Evolutionary conservation across 352 stramenopile genomes (phyloP), one percentile per base, ranked within the genome.

Genomic region (Phytophthora nicotianae): DNA sequence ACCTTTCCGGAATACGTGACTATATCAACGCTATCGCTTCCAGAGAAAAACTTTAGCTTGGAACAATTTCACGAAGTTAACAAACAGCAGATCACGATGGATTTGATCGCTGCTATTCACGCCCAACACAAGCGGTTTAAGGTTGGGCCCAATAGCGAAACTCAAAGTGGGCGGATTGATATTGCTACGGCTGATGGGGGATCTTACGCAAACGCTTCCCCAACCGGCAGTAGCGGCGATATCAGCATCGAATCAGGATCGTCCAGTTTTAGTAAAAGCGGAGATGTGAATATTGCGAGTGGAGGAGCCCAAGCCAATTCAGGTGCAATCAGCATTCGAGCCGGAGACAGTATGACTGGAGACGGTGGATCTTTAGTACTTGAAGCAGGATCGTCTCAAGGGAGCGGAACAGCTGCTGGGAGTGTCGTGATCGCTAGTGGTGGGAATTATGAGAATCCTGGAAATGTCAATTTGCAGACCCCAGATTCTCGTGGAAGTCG

Each of bases 21-120:
- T 40, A 70, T 96, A 16, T 82, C 93, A 23, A 85, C 91, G n/a
- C 95, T 93, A 55, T 55, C 78, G 20, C 51, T 98, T 11, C 83
- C 80, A 0, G 90, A 98, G 53, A 95, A 97, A 60, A 87, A 90
- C 41, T 95, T 97, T 55, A 86, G 74, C 8, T 81, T 97, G 27
- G 74, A 96, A 35, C 62, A 97, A 42, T 98, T 98, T 61, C 83
- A 97, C 54, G 89, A 98, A 81, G 91, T 98, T 27, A 93, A 98
- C 75, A 98, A 98, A 60, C 88, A 97, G 43, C 77, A 80, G 20
- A 89, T 98, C 6, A 82, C 89, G 4, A 86, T 98, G 37, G 95
- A 98, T 70, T 57, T 97, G 6, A 68, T 98, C 37, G 86, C 83
- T 37, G 91, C 90, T 24, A 77, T 98, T 24, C 93, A 98, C 65